phyloP scores from a whole-genome alignment of 169 alveolate genomes.

The Plasmodium ovale region DNA sequence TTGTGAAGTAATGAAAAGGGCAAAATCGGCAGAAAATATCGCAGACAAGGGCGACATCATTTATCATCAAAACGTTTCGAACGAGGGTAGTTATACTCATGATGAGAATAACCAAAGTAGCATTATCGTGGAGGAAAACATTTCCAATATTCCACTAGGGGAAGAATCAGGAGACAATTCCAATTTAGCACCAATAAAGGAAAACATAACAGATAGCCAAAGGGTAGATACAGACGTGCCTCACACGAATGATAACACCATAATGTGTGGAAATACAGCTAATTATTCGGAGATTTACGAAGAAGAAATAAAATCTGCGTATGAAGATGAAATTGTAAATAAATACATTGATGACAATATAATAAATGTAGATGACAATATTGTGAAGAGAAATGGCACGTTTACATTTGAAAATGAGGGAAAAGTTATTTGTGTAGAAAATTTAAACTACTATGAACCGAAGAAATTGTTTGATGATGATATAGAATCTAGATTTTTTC shows the following conservation, averaged over 20 bases:
- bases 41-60: neutral
- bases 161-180: neutral
- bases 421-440: neutral
- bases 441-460: conserved; percentile 46
- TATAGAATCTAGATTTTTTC: conserved; percentile 67
- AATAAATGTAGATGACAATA: conserved; percentile 61
- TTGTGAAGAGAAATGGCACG: conserved; percentile 5
- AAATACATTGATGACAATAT: conserved; percentile 61
- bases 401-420: conserved; percentile 39
- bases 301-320: neutral
- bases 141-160: no score
- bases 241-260: neutral
- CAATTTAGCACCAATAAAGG: no score
- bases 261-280: no score
- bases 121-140: neutral
- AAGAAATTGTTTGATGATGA: conserved; percentile 58
- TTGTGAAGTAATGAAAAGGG: neutral
- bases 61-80: neutral
- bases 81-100: neutral
- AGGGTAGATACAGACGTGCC: no score
- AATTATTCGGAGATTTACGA: neutral
- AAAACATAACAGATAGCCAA: no score
- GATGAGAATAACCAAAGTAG: neutral
- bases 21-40: neutral
- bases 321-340: conserved; percentile 43